phyloP scores from a whole-genome alignment of 2,329 filamentous ascomycete genomes.

The Ceratocystis lukuohia region DNA sequence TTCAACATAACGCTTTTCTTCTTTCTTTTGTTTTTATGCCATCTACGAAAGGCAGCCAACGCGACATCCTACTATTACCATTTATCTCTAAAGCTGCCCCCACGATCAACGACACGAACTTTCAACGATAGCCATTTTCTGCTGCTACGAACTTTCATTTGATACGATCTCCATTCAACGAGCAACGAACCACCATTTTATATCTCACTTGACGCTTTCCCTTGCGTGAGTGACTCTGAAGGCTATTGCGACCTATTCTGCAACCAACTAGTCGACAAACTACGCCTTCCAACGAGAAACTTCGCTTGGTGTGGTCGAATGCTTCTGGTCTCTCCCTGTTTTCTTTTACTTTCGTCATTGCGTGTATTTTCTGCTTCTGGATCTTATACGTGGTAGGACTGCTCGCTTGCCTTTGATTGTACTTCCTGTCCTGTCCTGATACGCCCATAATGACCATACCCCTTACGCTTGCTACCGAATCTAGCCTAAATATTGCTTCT shows the following conservation, averaged over 20 bases:
- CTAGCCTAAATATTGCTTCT: conserved; percentile 13
- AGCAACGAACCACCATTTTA: neutral
- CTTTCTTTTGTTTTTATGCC: neutral
- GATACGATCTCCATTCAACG: neutral
- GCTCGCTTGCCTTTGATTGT: neutral
- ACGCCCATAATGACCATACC: conserved; percentile 17
- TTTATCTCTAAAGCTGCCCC: neutral
- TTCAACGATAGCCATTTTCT: neutral
- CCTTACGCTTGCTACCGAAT: conserved; percentile 16
- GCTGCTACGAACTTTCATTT: neutral
- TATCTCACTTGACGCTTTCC: neutral
- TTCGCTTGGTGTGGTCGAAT: neutral
- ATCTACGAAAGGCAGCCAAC: neutral
- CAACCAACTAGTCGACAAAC: neutral
- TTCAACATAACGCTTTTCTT: neutral
- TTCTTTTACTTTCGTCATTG: neutral
- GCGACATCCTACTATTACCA: conserved; percentile 1
- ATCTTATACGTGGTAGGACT: neutral
- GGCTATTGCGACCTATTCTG: no score
- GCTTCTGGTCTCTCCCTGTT: neutral
- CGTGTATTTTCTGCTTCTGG: neutral
- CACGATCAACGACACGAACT: neutral
- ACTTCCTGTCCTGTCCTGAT: neutral
- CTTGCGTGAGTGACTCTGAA: neutral
- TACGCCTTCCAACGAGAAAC: neutral